Evolutionary conservation across 2,329 filamentous ascomycete species (phyloP).

Genomic region (Penicillium oxalicum): DNA sequence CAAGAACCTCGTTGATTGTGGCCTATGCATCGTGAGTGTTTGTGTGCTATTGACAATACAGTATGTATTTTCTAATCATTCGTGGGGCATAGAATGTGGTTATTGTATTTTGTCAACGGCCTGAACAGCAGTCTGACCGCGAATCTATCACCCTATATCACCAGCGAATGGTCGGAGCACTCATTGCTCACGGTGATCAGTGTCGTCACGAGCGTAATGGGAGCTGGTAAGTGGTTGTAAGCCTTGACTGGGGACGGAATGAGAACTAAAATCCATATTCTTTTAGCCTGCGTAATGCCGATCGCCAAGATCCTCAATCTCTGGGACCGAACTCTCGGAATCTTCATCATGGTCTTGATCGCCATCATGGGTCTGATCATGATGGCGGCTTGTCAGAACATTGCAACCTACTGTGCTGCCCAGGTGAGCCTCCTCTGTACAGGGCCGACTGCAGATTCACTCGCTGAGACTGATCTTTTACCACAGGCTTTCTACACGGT

Average conservation of each 20-base stretch:
- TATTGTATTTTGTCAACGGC: slow-evolving; percentile 39
- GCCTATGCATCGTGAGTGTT: slow-evolving; percentile 49
- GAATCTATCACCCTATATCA: slow-evolving; percentile 46
- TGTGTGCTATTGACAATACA: slow-evolving; percentile 44
- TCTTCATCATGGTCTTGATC: slow-evolving; percentile 44
- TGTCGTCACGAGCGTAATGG: slow-evolving; percentile 52
- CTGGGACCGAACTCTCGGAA: slow-evolving; percentile 56
- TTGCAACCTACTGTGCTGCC: slow-evolving; percentile 58
- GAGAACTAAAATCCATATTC: neutral
- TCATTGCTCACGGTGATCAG: slow-evolving; percentile 51
- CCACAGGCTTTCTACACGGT: slow-evolving; percentile 39
- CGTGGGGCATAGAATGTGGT: slow-evolving; percentile 36
- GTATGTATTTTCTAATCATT: neutral
- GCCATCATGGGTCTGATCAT: slow-evolving; percentile 50
- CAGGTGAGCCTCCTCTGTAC: slow-evolving; percentile 33
- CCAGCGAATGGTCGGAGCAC: slow-evolving; percentile 48
- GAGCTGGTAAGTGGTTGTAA: slow-evolving; percentile 28
- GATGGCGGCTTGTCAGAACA: slow-evolving; percentile 55
- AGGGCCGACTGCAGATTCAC: too few relatives aligned
- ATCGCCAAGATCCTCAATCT: slow-evolving; percentile 58
- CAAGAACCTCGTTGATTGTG: slow-evolving; percentile 35
- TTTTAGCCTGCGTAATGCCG: slow-evolving; percentile 49
- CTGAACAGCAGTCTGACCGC: slow-evolving; percentile 35
- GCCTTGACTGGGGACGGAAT: neutral
- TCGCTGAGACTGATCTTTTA: neutral